These are phyloP conservation scores for Cryphonectria carpinicola DNA, from an alignment of 2,329 filamentous ascomycete genomes.

Conservation along the genomic window DNA sequence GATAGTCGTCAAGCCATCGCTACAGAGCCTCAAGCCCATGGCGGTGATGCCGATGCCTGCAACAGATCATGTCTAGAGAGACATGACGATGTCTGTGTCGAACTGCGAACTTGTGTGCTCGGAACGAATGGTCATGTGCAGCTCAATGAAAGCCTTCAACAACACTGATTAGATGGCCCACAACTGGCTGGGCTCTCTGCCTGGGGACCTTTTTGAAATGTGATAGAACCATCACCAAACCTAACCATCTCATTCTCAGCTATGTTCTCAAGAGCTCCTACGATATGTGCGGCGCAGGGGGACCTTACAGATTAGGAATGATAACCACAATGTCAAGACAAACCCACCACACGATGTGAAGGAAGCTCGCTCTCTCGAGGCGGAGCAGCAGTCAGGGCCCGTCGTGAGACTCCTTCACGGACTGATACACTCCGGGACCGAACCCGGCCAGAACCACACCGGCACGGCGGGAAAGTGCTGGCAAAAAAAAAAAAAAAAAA, in stretches of 20 bases:
- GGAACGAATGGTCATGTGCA: neutral
- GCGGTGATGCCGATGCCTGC: neutral
- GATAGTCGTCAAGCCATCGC: neutral
- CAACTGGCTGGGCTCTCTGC: neutral
- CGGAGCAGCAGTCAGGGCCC: neutral
- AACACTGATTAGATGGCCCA: neutral
- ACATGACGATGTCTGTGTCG: too few relatives aligned
- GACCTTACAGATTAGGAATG: neutral
- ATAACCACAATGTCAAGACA: neutral
- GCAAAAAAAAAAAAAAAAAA: neutral
- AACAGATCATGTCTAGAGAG: neutral
- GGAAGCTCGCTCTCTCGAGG: neutral
- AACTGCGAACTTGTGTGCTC: neutral
- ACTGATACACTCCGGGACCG: neutral
- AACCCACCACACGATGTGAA: neutral
- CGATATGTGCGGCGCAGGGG: too few relatives aligned
- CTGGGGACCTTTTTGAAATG: neutral
- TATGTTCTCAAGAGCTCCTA: neutral
- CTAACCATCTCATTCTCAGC: neutral
- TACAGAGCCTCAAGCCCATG: neutral
- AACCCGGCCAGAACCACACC: neutral
- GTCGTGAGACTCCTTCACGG: neutral
- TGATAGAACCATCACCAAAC: neutral
- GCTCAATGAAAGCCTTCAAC: neutral
- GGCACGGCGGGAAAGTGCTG: neutral